phyloP scores from a whole-genome alignment of 139 green algal genomes.

The Asterochloris sp. region DNA sequence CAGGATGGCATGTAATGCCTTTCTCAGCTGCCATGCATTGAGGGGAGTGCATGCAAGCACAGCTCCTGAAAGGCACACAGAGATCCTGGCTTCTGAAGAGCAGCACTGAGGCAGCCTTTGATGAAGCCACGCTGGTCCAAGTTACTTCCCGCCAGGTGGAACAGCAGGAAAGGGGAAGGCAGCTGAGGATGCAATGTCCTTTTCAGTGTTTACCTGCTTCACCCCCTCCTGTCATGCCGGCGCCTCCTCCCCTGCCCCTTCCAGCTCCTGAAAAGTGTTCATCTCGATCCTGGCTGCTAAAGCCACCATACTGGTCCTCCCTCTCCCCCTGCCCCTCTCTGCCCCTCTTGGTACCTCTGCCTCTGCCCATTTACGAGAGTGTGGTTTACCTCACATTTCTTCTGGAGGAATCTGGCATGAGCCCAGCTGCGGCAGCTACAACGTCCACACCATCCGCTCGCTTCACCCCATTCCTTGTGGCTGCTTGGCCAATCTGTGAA shows the following conservation, averaged over 20 bases:
- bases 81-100: no score
- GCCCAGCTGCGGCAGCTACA: no score
- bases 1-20: neutral
- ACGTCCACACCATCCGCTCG: no score
- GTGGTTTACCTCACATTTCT: no score
- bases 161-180: neutral
- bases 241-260: conserved; percentile 25
- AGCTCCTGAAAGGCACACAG: neutral
- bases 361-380: neutral
- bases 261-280: conserved; percentile 32
- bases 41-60: neutral
- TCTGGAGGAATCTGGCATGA: no score
- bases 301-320: conserved; percentile 64
- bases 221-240: conserved; percentile 29
- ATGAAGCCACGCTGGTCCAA: no score
- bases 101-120: no score
- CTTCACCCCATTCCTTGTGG: no score
- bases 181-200: neutral
- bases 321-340: conserved; percentile 14
- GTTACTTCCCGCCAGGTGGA: no score
- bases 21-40: neutral
- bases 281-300: conserved; percentile 42
- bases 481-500: no score
- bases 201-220: conserved; percentile 15
- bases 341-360: conserved; percentile 1